Conservation (phyloP, 768 basidiomycete species). For the Pleurotus tuber-regium region DNA sequence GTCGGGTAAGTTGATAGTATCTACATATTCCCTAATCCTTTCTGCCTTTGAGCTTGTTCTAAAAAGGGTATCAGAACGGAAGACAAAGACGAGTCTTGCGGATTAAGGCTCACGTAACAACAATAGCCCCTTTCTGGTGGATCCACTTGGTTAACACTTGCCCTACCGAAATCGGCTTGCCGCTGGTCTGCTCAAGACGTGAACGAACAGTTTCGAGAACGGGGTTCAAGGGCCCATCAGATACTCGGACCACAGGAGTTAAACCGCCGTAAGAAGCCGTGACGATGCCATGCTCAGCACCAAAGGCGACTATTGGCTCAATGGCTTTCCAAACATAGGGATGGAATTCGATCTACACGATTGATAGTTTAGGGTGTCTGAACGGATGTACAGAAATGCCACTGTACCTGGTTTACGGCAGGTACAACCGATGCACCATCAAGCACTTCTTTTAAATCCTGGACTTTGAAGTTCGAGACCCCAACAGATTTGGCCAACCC, state of each 20-base stretch:
- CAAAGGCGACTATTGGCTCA: conserved; percentile 52
- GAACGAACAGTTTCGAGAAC: conserved; percentile 50
- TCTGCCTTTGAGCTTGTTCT: conserved; percentile 49
- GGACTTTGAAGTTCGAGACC: conserved; percentile 64
- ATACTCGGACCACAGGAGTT: conserved; percentile 35
- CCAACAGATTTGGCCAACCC: conserved; percentile 58
- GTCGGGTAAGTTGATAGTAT: conserved; percentile 41
- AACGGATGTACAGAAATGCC: background rate
- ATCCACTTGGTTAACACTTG: conserved; percentile 74
- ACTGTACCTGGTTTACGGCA: conserved; percentile 64
- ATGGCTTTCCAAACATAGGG: conserved; percentile 68
- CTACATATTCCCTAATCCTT: conserved; percentile 44
- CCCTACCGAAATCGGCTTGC: conserved; percentile 44
- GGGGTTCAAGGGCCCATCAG: conserved; percentile 58
- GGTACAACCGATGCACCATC: conserved; percentile 52
- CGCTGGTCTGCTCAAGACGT: conserved; percentile 42
- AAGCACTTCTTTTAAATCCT: conserved; percentile 51
- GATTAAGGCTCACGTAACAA: conserved; percentile 54
- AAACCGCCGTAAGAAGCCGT: conserved; percentile 67
- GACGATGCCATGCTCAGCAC: conserved; percentile 57
- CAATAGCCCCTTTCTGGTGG: conserved; percentile 56
- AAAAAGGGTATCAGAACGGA: background rate
- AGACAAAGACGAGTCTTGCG: background rate
- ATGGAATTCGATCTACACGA: conserved; percentile 57
- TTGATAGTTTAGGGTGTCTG: background rate